These are phyloP conservation scores for Osmanthus fragrans DNA, from an alignment of 257 asterid genomes.

Conservation along the genomic window DNA sequence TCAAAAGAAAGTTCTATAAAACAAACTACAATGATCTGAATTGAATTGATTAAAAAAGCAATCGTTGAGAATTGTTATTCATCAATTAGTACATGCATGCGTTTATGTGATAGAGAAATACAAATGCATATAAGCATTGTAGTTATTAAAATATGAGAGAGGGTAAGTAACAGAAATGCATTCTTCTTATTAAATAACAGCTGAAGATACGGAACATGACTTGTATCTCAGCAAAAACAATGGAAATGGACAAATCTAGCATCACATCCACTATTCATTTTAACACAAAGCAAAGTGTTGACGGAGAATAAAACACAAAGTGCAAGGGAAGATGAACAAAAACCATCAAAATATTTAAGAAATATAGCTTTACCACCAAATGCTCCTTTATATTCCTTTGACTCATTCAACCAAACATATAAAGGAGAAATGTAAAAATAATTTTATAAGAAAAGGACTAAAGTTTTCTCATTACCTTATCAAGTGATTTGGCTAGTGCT, in stretches of 20 bases:
- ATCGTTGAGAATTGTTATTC: neutral
- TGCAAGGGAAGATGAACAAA: neutral
- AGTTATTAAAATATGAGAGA: neutral
- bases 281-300: neutral
- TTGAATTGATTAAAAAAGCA: constrained; percentile 16
- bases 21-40: constrained; percentile 4
- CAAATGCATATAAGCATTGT: neutral
- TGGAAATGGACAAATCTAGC: neutral
- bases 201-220: neutral
- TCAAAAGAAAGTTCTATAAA: constrained; percentile 16
- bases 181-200: neutral
- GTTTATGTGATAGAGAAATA: neutral
- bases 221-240: neutral
- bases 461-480: constrained; percentile 52
- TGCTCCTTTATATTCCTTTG: neutral
- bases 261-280: neutral
- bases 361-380: neutral
- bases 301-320: neutral
- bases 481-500: constrained; percentile 62
- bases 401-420: neutral
- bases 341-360: neutral
- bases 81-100: neutral
- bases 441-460: neutral
- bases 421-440: neutral
- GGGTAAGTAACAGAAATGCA: neutral